Conservation (phyloP, 371 early-diverging fungal genomes). For the Mortierella sp. region DNA sequence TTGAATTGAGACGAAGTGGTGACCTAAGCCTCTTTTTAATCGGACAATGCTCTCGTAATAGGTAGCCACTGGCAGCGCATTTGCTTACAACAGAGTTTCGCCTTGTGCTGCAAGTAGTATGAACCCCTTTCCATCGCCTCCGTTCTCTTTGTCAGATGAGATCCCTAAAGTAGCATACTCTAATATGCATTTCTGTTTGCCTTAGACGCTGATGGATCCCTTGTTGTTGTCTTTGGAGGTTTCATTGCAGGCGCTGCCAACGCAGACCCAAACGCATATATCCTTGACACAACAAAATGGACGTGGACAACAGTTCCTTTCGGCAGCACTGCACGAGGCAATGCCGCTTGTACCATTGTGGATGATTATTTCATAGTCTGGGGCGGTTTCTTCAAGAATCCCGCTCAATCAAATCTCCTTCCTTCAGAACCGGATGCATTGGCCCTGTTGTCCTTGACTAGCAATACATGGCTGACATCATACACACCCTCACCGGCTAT, state of each 20-base stretch:
- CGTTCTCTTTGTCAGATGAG: background rate
- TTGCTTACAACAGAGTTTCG: conserved; percentile 1
- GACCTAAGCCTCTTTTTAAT: background rate
- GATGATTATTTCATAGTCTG: conserved; percentile 42
- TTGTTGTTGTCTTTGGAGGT: conserved; percentile 39
- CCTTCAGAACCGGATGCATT: conserved; percentile 16
- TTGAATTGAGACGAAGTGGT: background rate
- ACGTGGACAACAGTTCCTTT: conserved; percentile 26
- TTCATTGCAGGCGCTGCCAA: background rate
- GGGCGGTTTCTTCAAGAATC: conserved; percentile 36
- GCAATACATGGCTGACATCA: conserved; percentile 14
- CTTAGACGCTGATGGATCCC: conserved; percentile 41
- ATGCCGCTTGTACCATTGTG: conserved; percentile 32
- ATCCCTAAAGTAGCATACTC: background rate
- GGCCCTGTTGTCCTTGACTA: conserved; percentile 15
- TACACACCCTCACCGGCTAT: conserved; percentile 29
- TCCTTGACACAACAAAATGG: conserved; percentile 40
- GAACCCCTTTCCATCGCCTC: conserved; percentile 6
- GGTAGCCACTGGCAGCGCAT: conserved; percentile 25
- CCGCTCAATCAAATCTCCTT: background rate
- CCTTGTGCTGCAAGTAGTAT: conserved; percentile 47
- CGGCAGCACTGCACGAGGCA: conserved; percentile 24
- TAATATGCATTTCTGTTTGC: background rate
- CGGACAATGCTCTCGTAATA: background rate
- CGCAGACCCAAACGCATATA: conserved; percentile 37